Base-by-base conservation (phyloP, 768 basidiomycete species). In the Suillus spraguei region DNA sequence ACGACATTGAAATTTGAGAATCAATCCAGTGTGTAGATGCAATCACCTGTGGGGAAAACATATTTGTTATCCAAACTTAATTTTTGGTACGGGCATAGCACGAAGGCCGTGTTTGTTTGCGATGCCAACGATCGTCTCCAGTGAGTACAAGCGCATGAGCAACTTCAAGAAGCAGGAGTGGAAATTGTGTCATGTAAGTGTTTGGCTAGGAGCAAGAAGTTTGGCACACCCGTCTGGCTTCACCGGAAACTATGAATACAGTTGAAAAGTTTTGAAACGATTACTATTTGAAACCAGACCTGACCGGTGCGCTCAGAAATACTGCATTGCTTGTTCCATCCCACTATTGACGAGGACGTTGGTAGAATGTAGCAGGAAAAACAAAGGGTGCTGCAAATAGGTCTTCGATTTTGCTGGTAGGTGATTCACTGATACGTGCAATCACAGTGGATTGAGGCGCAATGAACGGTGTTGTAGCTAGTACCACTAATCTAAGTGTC, bases 1-100 rank as follows among this genome's bases (percentile, higher is more conserved):
- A 16, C 47, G n/a, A 46, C n/a, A 22, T 13, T 7, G n/a, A n/a
- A n/a, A n/a, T n/a, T n/a, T n/a, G n/a, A 22, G n/a, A 4, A 17
- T 46, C 5, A 46, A 46, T 10, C 8, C 44, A 46, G 20, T 10
- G 44, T 46, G 11, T 22, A 10, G n/a, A 22, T 10, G 11, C 3
- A 10, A 38, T 38, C 36, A 13, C 3, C 36, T 38, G 36, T 13
- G 36, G 11, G 36, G 36, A 13, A 13, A 38, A 38, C 11, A 13
- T 1, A 13, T 38, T n/a, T n/a, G 62, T 71, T 78, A 61, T 80
- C 70, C 13, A 68, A 49, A 68, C 74, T 81, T 3, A 84, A 71
- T 13, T 84, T 77, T n/a, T 38, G 87, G 88, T 24, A 85, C 83
- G 62, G 89, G 78, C 0, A 88, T 90, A 1, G 87, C 87, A 39